Evolutionary conservation across 1,284 basidiomycete species (phyloP), one percentile per base, ranked within the genome.

Genomic region (Filobasidium uniguttulatum): DNA sequence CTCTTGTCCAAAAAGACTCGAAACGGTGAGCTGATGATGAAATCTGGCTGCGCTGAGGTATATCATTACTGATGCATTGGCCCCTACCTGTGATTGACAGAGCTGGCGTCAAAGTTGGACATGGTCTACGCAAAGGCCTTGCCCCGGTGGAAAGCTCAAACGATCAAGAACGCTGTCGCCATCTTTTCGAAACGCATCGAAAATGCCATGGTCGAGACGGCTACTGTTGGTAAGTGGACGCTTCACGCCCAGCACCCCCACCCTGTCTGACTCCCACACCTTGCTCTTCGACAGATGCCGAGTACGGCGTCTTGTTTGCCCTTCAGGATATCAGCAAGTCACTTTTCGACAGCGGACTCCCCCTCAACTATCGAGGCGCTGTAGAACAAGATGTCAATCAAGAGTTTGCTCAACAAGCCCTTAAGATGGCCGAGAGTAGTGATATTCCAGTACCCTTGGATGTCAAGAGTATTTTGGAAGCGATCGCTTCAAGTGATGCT

Each of bases 101-200:
- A 59, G 1, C 44, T 65, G 8, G 50, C 34, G 0, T 17, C 38
- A 5, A 33, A 33, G 0, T 50, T 67, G 3, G 52, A 57, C 2
- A 25, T 41, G 7, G 57, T 62, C 19, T 50, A 62, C 10, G 17
- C 19, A 17, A n/a, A 34, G 20, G 30, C 46, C n/a, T 19, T 43
- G 6, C 17, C 17, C 17, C 31, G 31, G 3, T 53, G 51, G 51
- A 48, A 40, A 33, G 40, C 35, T 2, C 31, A 43, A 31, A 48
- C 44, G 7, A 33, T 48, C 4, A 37, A 48, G 45, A 43, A 49
- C 29, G 51, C 46, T 10, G 7, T 49, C 23, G 34, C 48, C 15
- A 48, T 45, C 15, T 38, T 53, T 22, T 17, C 26, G 10, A 37
- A 53, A 20, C 34, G 30, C 12, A 43, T 44, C 33, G 38, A 45